These are phyloP conservation scores for Paramecium caudatum DNA, from an alignment of 73 alveolate species.

Conservation along the genomic window DNA sequence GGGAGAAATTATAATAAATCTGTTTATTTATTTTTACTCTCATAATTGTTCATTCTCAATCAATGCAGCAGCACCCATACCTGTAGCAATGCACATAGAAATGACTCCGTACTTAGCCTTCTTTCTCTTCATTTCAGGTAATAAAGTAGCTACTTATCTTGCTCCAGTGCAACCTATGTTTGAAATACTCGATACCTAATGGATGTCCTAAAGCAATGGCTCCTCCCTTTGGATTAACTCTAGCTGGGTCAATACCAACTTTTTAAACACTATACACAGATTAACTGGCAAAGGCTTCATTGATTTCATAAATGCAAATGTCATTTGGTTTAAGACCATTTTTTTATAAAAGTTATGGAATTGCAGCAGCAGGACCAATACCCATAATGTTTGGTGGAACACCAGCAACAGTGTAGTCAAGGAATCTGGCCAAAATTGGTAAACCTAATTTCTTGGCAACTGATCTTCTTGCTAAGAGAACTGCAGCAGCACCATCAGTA, in stretches of 20 bases:
- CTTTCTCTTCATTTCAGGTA: constrained; percentile 98
- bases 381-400: constrained; percentile 99
- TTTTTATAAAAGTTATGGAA: constrained; percentile 97
- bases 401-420: constrained; percentile 97
- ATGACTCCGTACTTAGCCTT: constrained; percentile 98
- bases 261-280: constrained; percentile 94
- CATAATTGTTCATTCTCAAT: constrained; percentile 92
- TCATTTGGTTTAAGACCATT: constrained; percentile 95
- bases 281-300: constrained; percentile 99
- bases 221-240: constrained; percentile 99
- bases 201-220: constrained; percentile 99
- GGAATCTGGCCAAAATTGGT: constrained; percentile 94
- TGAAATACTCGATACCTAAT: constrained; percentile 78
- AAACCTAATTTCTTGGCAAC: constrained; percentile 93
- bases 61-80: constrained; percentile 99
- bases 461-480: constrained; percentile 95
- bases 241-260: constrained; percentile 95
- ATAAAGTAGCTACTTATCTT: constrained; percentile 96
- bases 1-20: too few species aligned
- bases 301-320: constrained; percentile 98
- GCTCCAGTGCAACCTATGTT: constrained; percentile 97
- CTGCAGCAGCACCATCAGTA: constrained; percentile 99
- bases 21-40: too few species aligned
- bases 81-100: constrained; percentile 99
- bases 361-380: constrained; percentile 99